Percentiles rank a stretch among this genome's conserved stretches.
These are phyloP conservation scores for Malassezia restricta DNA, from an alignment of 1,284 basidiomycete species.

Conservation along the genomic window DNA sequence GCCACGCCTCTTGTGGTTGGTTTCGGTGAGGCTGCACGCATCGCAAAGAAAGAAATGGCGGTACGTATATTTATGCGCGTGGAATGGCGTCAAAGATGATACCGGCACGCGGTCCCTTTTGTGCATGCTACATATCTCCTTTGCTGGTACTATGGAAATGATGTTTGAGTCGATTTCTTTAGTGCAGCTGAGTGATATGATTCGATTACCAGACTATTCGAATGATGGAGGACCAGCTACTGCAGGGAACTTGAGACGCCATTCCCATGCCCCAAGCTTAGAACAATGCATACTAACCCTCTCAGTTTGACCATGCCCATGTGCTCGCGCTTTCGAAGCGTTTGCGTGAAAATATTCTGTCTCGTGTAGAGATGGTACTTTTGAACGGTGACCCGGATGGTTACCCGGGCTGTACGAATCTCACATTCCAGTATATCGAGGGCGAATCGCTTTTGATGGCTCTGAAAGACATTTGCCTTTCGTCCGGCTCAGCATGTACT, in stretches of 20 bases:
- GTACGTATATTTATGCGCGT: conserved; percentile 48
- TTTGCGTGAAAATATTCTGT: conserved; percentile 67
- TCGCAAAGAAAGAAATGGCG: conserved; percentile 81
- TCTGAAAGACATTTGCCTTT: conserved; percentile 89
- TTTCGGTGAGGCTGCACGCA: conserved; percentile 82
- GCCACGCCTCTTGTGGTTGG: conserved; percentile 82
- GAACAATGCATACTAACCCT: conserved; percentile 2
- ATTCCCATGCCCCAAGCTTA: not conserved
- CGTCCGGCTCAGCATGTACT: conserved; percentile 95
- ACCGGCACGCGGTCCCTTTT: not conserved
- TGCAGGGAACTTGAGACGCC: conserved; percentile 78
- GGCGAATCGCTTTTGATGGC: conserved; percentile 97
- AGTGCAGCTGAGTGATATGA: not conserved
- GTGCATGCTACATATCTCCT: conserved; percentile 7
- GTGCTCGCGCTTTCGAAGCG: conserved; percentile 67
- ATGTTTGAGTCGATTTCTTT: not conserved
- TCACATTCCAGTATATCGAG: conserved; percentile 93
- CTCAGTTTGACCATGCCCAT: conserved; percentile 64
- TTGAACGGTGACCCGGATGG: conserved; percentile 77
- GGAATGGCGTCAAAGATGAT: conserved; percentile 12
- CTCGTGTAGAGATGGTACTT: conserved; percentile 74
- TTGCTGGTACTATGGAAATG: not conserved
- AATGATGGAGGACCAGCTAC: conserved; percentile 50
- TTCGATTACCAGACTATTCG: not conserved
- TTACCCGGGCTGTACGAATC: conserved; percentile 63